A percentile compares a stretch with the other conserved stretches of the same genome.
phyloP scores from a whole-genome alignment of 1,284 basidiomycete genomes.

The Austroboletus novae-zelandiae region DNA sequence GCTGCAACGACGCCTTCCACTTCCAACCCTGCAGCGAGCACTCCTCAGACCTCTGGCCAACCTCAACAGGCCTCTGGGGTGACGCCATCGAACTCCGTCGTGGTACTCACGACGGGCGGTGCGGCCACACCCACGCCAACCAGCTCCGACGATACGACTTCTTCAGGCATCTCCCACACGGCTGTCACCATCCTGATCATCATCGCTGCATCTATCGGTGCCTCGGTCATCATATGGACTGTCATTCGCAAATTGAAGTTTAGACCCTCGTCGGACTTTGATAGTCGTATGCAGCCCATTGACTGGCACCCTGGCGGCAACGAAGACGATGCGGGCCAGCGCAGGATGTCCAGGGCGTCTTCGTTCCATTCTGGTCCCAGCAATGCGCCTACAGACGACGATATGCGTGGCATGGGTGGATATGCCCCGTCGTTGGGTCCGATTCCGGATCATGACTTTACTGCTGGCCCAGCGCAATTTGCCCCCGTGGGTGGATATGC shows the following conservation, averaged over 20 bases:
- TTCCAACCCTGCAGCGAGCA: constrained; percentile 14
- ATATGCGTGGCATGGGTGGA: constrained; percentile 28
- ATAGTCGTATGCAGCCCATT: constrained; percentile 79
- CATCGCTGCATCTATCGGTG: constrained; percentile 66
- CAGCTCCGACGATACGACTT: constrained; percentile 17
- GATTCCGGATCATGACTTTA: constrained; percentile 79
- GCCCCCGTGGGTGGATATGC: constrained; percentile 76
- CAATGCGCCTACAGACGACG: constrained; percentile 44
- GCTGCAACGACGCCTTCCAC: constrained; percentile 14
- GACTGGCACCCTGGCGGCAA: constrained; percentile 73
- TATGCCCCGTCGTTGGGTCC: constrained; percentile 35
- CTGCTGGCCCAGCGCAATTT: constrained; percentile 55
- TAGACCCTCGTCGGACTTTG: constrained; percentile 74
- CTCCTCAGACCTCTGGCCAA: constrained; percentile 14
- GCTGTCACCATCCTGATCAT: constrained; percentile 70
- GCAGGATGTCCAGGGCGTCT: constrained; percentile 56
- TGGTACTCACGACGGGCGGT: constrained; percentile 15
- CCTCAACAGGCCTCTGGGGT: constrained; percentile 2
- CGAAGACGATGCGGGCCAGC: constrained; percentile 46
- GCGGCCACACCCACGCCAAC: constrained; percentile 25
- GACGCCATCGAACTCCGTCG: constrained; percentile 14
- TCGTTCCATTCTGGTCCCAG: constrained; percentile 68
- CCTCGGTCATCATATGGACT: constrained; percentile 74
- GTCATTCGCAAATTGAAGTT: constrained; percentile 92
- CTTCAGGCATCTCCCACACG: constrained; percentile 50